These are phyloP conservation scores for Pisolithus thermaeus DNA, from an alignment of 1,284 basidiomycete genomes.

Conservation along the genomic window DNA sequence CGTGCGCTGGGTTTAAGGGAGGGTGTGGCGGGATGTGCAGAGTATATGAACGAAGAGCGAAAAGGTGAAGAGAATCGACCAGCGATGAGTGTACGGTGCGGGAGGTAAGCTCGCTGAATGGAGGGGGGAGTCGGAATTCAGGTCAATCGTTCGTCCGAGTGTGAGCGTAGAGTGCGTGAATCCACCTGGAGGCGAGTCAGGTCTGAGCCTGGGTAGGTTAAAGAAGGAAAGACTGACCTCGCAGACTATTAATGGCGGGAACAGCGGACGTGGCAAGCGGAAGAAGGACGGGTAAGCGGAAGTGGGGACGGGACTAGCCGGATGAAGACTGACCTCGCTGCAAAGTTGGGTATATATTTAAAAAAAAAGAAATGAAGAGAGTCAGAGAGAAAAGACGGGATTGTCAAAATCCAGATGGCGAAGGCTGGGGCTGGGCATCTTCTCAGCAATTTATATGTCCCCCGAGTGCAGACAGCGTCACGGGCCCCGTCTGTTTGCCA, in stretches of 20 bases:
- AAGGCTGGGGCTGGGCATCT: not conserved
- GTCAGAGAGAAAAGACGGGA: constrained; percentile 17
- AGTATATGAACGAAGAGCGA: constrained; percentile 7
- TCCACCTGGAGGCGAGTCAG: constrained; percentile 3
- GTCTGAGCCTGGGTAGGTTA: not conserved
- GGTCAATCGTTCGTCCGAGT: constrained; percentile 21
- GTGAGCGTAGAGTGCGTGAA: constrained; percentile 6
- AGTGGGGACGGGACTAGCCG: not conserved
- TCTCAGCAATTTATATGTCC: constrained; percentile 20
- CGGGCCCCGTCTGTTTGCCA: not conserved
- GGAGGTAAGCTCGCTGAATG: constrained; percentile 23
- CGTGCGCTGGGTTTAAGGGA: constrained; percentile 15
- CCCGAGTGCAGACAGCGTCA: not conserved
- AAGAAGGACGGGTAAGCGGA: constrained; percentile 10
- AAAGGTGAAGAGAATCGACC: constrained; percentile 48
- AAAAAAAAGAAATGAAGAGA: constrained; percentile 4
- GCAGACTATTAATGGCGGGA: constrained; percentile 20
- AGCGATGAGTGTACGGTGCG: constrained; percentile 44
- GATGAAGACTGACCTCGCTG: constrained; percentile 25
- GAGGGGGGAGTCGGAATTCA: constrained; percentile 18
- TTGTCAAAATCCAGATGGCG: constrained; percentile 32
- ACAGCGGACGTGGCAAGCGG: constrained; percentile 1
- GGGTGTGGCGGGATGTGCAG: constrained; percentile 3
- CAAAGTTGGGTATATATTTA: not conserved
- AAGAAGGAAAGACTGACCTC: constrained; percentile 8